Conservation (phyloP, 2,329 filamentous ascomycete genomes). For the Diaporthe aspalathi region DNA sequence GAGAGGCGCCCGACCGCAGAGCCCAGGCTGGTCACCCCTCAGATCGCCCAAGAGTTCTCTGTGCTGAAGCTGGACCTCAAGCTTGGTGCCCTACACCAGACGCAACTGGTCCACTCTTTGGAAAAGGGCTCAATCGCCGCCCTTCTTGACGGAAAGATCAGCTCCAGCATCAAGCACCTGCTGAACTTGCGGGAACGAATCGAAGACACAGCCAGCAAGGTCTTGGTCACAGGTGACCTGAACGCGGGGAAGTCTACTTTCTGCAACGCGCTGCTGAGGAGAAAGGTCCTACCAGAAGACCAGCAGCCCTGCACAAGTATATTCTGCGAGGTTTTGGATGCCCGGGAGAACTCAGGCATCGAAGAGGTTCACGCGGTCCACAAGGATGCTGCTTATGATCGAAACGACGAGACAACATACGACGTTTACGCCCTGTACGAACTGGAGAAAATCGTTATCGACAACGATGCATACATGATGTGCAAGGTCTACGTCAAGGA, state of each 20-base stretch:
- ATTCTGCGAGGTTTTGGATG: slow-evolving; percentile 96
- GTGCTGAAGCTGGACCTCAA: slow-evolving; percentile 95
- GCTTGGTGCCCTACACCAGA: slow-evolving; percentile 85
- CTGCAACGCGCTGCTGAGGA: slow-evolving; percentile 93
- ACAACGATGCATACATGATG: slow-evolving; percentile 89
- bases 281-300: slow-evolving; percentile 94
- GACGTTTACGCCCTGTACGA: slow-evolving; percentile 83
- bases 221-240: slow-evolving; percentile 92
- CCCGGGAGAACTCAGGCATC: slow-evolving; percentile 86
- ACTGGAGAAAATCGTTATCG: slow-evolving; percentile 88
- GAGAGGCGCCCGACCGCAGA: slow-evolving; percentile 72
- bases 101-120: slow-evolving; percentile 92
- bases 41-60: slow-evolving; percentile 96
- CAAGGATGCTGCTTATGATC: slow-evolving; percentile 81
- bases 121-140: slow-evolving; percentile 93
- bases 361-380: slow-evolving; percentile 98
- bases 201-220: slow-evolving; percentile 97
- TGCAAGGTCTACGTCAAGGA: slow-evolving; percentile 98
- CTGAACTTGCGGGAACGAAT: slow-evolving; percentile 89
- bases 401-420: slow-evolving; percentile 93
- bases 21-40: slow-evolving; percentile 87
- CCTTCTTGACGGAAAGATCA: slow-evolving; percentile 92
- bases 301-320: slow-evolving; percentile 98
- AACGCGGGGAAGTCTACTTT: slow-evolving; percentile 99
- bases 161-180: slow-evolving; percentile 91